Evolutionary conservation across 805 yeast species (phyloP).

Genomic region (Brettanomyces sp.): DNA sequence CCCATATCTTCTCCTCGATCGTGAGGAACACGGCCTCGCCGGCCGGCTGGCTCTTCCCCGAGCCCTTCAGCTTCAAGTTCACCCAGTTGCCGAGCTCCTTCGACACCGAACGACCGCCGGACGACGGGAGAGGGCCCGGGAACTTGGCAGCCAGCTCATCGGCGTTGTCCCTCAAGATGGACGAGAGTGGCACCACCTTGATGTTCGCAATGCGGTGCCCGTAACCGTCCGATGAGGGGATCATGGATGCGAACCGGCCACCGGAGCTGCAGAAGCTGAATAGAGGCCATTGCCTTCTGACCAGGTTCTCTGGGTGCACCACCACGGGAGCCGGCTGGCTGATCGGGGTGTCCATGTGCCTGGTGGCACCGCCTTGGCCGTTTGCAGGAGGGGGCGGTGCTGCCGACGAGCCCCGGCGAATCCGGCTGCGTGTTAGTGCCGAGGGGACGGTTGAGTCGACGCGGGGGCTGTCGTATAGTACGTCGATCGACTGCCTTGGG

Average conservation of each 20-base stretch:
- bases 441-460: not conserved
- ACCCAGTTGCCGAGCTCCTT: conserved; percentile 69
- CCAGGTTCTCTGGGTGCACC: conserved; percentile 45
- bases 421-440: not conserved
- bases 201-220: conserved; percentile 25
- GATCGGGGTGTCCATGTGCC: not conserved
- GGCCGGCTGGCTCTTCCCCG: conserved; percentile 7
- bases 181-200: conserved; percentile 26
- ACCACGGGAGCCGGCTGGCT: conserved; percentile 26
- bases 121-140: conserved; percentile 55
- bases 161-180: conserved; percentile 15
- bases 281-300: conserved; percentile 63
- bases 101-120: conserved; percentile 42
- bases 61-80: conserved; percentile 23
- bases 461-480: not conserved
- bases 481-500: not conserved
- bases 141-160: conserved; percentile 41
- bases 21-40: conserved; percentile 9
- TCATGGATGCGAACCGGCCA: conserved; percentile 33
- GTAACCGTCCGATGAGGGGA: conserved; percentile 33
- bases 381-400: not conserved
- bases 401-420: not conserved
- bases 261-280: conserved; percentile 52
- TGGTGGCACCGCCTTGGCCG: not conserved
- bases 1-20: conserved; percentile 21